Conservation (phyloP, 116 monocot species). For the Papilionanthe hybrid region DNA sequence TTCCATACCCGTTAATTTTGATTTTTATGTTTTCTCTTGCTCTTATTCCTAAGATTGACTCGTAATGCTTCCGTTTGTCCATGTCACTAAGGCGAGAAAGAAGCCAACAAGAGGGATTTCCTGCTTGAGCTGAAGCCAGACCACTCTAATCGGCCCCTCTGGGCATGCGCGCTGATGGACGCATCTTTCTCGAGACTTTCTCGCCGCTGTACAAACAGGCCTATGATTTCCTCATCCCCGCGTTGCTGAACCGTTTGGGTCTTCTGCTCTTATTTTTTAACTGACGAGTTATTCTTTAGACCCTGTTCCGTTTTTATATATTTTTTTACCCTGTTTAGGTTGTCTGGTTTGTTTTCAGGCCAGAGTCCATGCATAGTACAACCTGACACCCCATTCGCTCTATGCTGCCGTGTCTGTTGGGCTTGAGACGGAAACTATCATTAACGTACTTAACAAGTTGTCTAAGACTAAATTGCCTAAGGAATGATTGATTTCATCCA, state of each 20-base stretch:
- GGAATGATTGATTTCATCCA: constrained; percentile 96
- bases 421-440: constrained; percentile 87
- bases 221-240: constrained; percentile 92
- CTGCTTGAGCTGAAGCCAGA: constrained; percentile 82
- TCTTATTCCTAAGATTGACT: not conserved
- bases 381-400: constrained; percentile 85
- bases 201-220: constrained; percentile 95
- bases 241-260: constrained; percentile 98
- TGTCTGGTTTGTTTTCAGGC: constrained; percentile 27
- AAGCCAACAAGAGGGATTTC: constrained; percentile 78
- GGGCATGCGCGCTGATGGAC: constrained; percentile 95
- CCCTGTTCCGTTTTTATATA: not conserved
- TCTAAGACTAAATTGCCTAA: constrained; percentile 87
- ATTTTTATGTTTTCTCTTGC: not conserved
- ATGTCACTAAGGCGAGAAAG: constrained; percentile 40
- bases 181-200: constrained; percentile 96
- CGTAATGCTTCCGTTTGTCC: constrained; percentile 6
- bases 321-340: not conserved
- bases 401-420: constrained; percentile 97
- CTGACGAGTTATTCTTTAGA: not conserved
- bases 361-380: constrained; percentile 96
- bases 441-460: constrained; percentile 87
- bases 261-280: not conserved
- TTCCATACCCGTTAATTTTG: not conserved
- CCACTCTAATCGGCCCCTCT: constrained; percentile 72